Conservation (phyloP, 1,284 basidiomycete genomes). For the Volvariella surrecta region DNA sequence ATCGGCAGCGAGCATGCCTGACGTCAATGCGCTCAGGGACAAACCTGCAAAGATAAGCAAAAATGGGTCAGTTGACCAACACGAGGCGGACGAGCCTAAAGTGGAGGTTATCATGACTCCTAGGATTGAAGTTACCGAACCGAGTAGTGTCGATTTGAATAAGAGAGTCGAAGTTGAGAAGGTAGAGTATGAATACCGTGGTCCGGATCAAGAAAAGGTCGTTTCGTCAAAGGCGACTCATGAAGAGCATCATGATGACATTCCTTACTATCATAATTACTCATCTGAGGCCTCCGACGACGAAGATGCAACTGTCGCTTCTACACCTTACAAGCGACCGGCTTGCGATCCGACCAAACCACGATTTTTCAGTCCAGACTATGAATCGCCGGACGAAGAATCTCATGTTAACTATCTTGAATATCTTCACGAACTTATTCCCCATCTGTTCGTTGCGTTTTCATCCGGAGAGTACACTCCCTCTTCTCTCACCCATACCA, state of each 20-base stretch:
- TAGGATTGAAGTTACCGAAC: not conserved
- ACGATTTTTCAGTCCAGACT: not conserved
- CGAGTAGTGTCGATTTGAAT: constrained; percentile 2
- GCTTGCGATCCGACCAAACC: constrained; percentile 4
- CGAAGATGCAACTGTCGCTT: not conserved
- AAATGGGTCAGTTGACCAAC: constrained; percentile 1
- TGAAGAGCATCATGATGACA: not conserved
- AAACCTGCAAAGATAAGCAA: constrained; percentile 1
- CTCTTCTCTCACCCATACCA: constrained; percentile 3
- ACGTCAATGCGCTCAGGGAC: not conserved
- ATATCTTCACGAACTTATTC: constrained; percentile 8
- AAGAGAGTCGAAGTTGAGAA: not conserved
- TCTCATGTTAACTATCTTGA: constrained; percentile 4
- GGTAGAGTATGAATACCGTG: not conserved
- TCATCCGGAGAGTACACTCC: constrained; percentile 7
- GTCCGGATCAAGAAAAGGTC: constrained; percentile 4
- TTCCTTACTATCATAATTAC: not conserved
- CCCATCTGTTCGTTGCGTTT: constrained; percentile 10
- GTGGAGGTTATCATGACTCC: not conserved
- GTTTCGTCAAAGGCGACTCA: constrained; percentile 3
- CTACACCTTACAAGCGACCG: not conserved
- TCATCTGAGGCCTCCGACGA: constrained; percentile 1
- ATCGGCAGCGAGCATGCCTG: not conserved
- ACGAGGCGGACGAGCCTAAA: constrained; percentile 4
- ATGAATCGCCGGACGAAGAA: constrained; percentile 3